Evolutionary conservation across 441 rosid genomes (phyloP).

Genomic region (Isatis lusitanica): DNA sequence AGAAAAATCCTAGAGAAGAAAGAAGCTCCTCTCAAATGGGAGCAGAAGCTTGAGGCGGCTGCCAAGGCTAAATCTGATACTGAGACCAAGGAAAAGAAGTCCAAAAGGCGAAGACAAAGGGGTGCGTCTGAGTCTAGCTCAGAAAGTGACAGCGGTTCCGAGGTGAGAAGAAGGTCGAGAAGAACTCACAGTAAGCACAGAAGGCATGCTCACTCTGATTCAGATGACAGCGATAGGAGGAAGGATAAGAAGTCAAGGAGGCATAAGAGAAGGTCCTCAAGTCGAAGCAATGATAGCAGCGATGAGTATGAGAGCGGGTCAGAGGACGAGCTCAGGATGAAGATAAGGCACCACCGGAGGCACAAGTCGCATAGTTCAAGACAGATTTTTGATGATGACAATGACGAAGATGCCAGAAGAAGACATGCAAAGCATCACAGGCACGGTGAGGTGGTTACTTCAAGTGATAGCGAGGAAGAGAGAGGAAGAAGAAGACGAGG

Average conservation of each 20-base stretch:
- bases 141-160: conserved; percentile 50
- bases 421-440: conserved; percentile 43
- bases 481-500: conserved; percentile 37
- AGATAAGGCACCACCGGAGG: conserved; percentile 46
- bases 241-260: conserved; percentile 54
- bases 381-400: conserved; percentile 43
- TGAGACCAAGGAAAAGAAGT: conserved; percentile 60
- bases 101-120: conserved; percentile 61
- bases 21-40: conserved; percentile 93
- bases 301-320: conserved; percentile 45
- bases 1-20: conserved; percentile 72
- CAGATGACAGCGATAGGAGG: conserved; percentile 55
- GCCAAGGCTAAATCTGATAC: conserved; percentile 69
- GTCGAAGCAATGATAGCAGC: conserved; percentile 44
- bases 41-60: conserved; percentile 92
- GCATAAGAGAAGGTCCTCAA: conserved; percentile 47
- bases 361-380: conserved; percentile 43
- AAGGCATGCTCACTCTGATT: conserved; percentile 49
- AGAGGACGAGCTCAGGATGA: conserved; percentile 54
- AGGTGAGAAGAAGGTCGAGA: conserved; percentile 50
- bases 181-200: conserved; percentile 59
- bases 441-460: conserved; percentile 38
- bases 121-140: conserved; percentile 43
- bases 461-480: conserved; percentile 41
- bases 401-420: conserved; percentile 35